A percentile compares a stretch with the other conserved stretches of the same genome.
These are phyloP conservation scores for Suhomyces kunorum DNA, from an alignment of 1,139 yeast species.

Conservation along the genomic window DNA sequence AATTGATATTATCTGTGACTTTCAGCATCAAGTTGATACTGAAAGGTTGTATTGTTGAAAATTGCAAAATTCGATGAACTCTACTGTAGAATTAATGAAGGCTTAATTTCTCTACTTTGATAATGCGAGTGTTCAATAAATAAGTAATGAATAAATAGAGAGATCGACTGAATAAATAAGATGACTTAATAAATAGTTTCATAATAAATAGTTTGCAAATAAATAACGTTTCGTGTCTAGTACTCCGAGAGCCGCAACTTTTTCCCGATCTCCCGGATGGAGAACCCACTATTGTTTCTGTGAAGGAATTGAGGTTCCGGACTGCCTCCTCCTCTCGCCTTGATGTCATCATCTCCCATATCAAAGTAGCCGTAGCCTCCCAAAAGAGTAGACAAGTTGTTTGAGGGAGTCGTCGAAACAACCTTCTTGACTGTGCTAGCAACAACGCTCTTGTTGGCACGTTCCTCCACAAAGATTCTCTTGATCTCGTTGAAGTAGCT, in stretches of 20 bases:
- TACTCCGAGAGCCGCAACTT: slow-evolving; percentile 75
- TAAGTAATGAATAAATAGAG: background rate
- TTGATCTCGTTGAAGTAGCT: slow-evolving; percentile 68
- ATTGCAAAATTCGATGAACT: too few species aligned
- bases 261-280: slow-evolving; percentile 66
- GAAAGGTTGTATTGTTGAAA: too few species aligned
- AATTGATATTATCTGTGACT: too few species aligned
- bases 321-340: slow-evolving; percentile 69
- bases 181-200: too few species aligned
- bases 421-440: slow-evolving; percentile 7
- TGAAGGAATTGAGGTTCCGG: slow-evolving; percentile 63
- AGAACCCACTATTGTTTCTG: slow-evolving; percentile 47
- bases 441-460: slow-evolving; percentile 13
- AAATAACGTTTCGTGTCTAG: slow-evolving; percentile 24
- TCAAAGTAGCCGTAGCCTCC: slow-evolving; percentile 84
- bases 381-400: slow-evolving; percentile 48
- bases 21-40: too few species aligned
- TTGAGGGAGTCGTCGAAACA: slow-evolving; percentile 7
- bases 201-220: slow-evolving; percentile 6
- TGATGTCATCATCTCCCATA: slow-evolving; percentile 68
- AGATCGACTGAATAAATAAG: background rate
- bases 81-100: too few species aligned
- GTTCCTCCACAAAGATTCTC: slow-evolving; percentile 51
- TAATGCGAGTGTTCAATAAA: slow-evolving; percentile 6
- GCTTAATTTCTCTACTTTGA: too few species aligned